Base-by-base conservation (phyloP, 2,329 filamentous ascomycete species). In the Stachybotrys echinatus region DNA sequence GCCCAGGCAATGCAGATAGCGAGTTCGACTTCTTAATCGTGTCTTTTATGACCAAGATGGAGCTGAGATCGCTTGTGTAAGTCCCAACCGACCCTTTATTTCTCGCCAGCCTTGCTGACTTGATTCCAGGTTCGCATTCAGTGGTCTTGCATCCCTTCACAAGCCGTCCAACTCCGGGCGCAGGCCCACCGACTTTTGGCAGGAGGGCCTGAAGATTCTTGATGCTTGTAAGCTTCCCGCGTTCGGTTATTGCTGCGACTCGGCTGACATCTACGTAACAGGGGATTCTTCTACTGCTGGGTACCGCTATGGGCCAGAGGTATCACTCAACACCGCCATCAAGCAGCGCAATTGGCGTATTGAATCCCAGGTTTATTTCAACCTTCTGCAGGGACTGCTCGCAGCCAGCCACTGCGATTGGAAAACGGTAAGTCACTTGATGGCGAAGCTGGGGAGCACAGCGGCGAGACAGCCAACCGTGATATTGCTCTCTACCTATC, bases 361-460 rank as follows among this genome's bases (percentile, higher is more conserved):
- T 50, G 76, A 83, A 48, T 74, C 89, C 7, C 80, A 83, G 52
- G 84, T 82, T 62, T 87, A 89, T 54, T 74, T 90, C 34, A 79
- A 85, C 47, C 75, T 90, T n/a, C 76, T 92, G 18, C 80, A 85
- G 22, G 84, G 85, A 4, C 79, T 94, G 47, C 76, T 87, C 49
- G 77, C 83, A 1, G 88, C 86, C 43, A 85, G 83, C 40, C 80
- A 84, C 46, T 87, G 84, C 40, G 82, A 89, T 53, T 92, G 87
- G 84, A 68, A 76, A 12, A 74, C 76, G 42, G 87, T 88, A 4
- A 77, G 74, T 58, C 71, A 80, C 51, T 78, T 75, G 49, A 66
- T 89, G 18, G 68, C 74, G 12, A 74, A 77, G 42, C 68, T 88
- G 12, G 73, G 77, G 47, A 65, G 62, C 48, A 69, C 75, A 31